These are phyloP conservation scores for Myxozyma vanderwaltii DNA, from an alignment of 805 yeast species.

Conservation along the genomic window DNA sequence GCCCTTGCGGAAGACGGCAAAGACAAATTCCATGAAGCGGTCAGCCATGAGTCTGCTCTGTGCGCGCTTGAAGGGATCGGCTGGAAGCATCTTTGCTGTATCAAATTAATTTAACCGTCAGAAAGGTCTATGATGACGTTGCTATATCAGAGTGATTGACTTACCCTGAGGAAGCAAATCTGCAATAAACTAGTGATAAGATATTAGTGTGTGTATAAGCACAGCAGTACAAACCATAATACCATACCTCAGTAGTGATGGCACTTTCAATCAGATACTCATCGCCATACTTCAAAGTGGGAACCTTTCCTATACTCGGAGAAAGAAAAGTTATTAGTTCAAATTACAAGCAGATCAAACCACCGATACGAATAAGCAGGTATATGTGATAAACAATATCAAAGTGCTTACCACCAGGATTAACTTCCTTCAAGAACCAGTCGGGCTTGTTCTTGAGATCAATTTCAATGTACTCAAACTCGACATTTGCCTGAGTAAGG, in stretches of 20 bases:
- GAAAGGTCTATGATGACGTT: not conserved
- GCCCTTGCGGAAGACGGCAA: slow-evolving; percentile 26
- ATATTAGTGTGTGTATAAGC: not conserved
- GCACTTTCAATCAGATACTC: slow-evolving; percentile 36
- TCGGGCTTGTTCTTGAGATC: slow-evolving; percentile 40
- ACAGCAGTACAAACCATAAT: not conserved
- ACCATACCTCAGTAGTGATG: slow-evolving; percentile 35
- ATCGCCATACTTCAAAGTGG: slow-evolving; percentile 37
- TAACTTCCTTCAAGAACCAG: slow-evolving; percentile 38
- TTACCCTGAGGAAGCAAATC: slow-evolving; percentile 37
- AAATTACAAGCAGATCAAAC: not conserved
- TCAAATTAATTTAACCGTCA: not conserved
- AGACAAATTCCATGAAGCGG: slow-evolving; percentile 31
- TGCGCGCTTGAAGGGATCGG: slow-evolving; percentile 76
- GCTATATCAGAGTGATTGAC: too few relatives aligned
- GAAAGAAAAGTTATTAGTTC: not conserved
- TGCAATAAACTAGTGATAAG: slow-evolving; percentile 33
- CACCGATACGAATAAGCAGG: not conserved
- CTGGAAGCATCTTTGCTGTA: slow-evolving; percentile 60
- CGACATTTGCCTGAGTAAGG: slow-evolving; percentile 36
- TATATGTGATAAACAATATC: not conserved
- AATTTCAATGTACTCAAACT: slow-evolving; percentile 37
- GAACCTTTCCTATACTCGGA: slow-evolving; percentile 35
- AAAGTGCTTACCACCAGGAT: slow-evolving; percentile 35
- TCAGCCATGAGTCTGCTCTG: slow-evolving; percentile 35